Evolutionary conservation across 306 rosid species (phyloP).

Genomic region (Phaseolus lunatus): DNA sequence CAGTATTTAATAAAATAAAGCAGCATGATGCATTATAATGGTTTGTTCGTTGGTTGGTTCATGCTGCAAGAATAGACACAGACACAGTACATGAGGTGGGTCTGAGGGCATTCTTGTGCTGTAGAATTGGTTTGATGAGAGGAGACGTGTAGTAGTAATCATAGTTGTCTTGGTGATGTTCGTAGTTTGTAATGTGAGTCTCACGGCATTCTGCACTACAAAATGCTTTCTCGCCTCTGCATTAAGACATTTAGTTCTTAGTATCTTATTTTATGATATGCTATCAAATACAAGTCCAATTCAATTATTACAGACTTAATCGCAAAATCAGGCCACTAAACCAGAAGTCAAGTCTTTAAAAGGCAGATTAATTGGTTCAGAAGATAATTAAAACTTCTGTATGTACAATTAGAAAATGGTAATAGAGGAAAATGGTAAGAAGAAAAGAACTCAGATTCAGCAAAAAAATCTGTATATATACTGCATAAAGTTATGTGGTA

Average conservation of each 20-base stretch:
- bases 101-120: not conserved
- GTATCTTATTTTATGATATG: not conserved
- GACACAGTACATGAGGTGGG: not conserved
- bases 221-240: constrained; percentile 79
- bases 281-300: not conserved
- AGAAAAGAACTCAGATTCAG: not conserved
- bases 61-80: constrained; percentile 59
- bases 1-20: no score
- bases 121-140: constrained; percentile 35
- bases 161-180: constrained; percentile 56
- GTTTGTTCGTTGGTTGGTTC: not conserved
- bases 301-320: not conserved
- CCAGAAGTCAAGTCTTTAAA: not conserved
- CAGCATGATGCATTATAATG: no score
- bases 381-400: not conserved
- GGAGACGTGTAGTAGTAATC: no score
- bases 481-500: not conserved
- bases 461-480: not conserved
- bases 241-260: not conserved
- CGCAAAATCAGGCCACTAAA: not conserved
- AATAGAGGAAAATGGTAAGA: no score
- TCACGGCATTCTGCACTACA: constrained; percentile 75
- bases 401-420: no score
- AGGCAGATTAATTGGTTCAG: not conserved
- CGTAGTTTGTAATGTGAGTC: constrained; percentile 57